Evolutionary conservation across 2,329 filamentous ascomycete species (phyloP).

Genomic region (Fusarium decemcellulare): DNA sequence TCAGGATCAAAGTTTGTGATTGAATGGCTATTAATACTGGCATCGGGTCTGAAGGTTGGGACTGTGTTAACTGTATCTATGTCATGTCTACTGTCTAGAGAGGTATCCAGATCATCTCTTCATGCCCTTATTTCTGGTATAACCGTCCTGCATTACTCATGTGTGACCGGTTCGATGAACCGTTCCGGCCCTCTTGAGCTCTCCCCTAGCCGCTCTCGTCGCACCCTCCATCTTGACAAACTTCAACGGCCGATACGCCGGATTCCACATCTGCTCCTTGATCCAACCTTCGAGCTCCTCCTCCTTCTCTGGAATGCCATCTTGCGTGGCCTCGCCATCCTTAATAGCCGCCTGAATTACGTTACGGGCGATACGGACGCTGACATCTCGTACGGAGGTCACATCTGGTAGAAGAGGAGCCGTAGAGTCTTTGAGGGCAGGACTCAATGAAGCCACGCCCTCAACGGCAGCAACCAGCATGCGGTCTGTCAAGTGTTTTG

Average conservation of each 20-base stretch:
- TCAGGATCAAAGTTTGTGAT: conserved; percentile 16
- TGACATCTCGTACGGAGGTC: conserved; percentile 79
- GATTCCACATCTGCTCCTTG: conserved; percentile 84
- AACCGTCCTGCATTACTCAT: not conserved
- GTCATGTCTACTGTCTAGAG: not conserved
- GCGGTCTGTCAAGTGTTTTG: conserved; percentile 76
- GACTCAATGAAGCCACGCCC: conserved; percentile 79
- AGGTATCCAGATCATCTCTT: not conserved
- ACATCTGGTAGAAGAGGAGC: conserved; percentile 84
- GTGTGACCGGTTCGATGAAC: conserved; percentile 41
- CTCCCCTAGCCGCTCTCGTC: conserved; percentile 66
- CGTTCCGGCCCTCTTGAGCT: conserved; percentile 50
- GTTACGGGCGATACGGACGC: conserved; percentile 80
- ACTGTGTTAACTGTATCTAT: conserved; percentile 2
- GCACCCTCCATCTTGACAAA: conserved; percentile 67
- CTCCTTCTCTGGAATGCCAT: conserved; percentile 72
- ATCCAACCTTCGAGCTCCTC: conserved; percentile 79
- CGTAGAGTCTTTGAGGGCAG: conserved; percentile 74
- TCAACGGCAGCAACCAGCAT: conserved; percentile 88
- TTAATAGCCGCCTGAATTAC: conserved; percentile 81
- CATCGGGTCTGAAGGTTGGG: conserved; percentile 2
- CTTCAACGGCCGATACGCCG: conserved; percentile 75
- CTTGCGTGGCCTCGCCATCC: conserved; percentile 76
- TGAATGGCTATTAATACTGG: conserved; percentile 24
- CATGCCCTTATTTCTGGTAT: not conserved